Evolutionary conservation across 1,284 basidiomycete genomes (phyloP).

Genomic region (Sporisorium reilianum): DNA sequence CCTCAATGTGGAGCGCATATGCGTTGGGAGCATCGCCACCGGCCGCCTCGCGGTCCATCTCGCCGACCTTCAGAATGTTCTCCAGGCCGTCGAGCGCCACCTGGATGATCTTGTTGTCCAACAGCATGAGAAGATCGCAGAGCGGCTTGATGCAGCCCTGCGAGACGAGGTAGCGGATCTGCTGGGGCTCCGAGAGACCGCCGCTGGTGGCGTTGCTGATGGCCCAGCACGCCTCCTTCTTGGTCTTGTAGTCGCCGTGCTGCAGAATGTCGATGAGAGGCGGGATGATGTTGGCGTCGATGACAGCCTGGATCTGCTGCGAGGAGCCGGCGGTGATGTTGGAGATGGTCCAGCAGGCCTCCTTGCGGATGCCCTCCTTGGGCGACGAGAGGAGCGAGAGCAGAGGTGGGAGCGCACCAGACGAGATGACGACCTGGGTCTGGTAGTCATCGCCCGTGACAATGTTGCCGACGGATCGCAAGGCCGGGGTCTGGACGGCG

Average conservation of each 20-base stretch:
- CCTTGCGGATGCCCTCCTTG: constrained; percentile 92
- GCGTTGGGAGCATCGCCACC: constrained; percentile 89
- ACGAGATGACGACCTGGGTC: constrained; percentile 97
- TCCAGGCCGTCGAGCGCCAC: constrained; percentile 96
- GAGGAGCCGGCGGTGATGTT: constrained; percentile 98
- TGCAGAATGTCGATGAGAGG: constrained; percentile 98
- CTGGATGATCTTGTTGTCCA: constrained; percentile 99
- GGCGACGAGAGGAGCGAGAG: constrained; percentile 91
- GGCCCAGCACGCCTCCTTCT: constrained; percentile 99
- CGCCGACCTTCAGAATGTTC: constrained; percentile 98
- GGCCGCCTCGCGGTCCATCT: constrained; percentile 88
- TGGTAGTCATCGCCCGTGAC: constrained; percentile 98
- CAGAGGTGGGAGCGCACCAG: constrained; percentile 91
- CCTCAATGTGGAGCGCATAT: constrained; percentile 94
- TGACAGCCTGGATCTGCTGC: constrained; percentile 89
- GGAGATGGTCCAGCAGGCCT: constrained; percentile 99
- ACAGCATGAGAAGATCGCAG: constrained; percentile 93
- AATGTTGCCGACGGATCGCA: constrained; percentile 98
- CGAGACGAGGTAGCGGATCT: constrained; percentile 96
- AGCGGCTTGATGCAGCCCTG: constrained; percentile 99
- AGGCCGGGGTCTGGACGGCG: constrained; percentile 97
- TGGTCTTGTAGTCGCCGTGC: constrained; percentile 98
- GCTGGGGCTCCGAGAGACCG: constrained; percentile 93
- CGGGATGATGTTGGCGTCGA: constrained; percentile 84
- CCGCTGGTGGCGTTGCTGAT: constrained; percentile 99